A percentile compares a stretch with the other conserved stretches of the same genome.
phyloP scores from a whole-genome alignment of 768 basidiomycete genomes.

The Coprinopsis marcescibilis region DNA sequence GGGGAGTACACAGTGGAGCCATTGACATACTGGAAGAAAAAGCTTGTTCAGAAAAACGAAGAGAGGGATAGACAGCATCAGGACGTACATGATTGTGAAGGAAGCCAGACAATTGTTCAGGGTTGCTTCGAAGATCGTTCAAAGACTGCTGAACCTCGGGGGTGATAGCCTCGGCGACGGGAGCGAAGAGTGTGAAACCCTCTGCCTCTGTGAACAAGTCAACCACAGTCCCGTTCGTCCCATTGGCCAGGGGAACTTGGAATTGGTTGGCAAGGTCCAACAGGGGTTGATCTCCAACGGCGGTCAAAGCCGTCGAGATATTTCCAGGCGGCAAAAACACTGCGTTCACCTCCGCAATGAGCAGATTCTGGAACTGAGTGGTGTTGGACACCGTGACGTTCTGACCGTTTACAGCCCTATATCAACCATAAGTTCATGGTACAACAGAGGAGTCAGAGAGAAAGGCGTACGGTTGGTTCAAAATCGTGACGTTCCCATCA shows the following conservation, averaged over 20 bases:
- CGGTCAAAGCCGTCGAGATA: slow-evolving; percentile 34
- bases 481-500: slow-evolving; percentile 28
- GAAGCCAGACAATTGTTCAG: slow-evolving; percentile 37
- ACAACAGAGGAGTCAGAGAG: neutral
- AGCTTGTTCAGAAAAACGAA: neutral
- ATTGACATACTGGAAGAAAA: slow-evolving; percentile 49
- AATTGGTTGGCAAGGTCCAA: slow-evolving; percentile 23
- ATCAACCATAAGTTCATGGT: too few species aligned
- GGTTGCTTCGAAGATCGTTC: slow-evolving; percentile 35
- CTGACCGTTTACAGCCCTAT: slow-evolving; percentile 11
- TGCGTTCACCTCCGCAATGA: slow-evolving; percentile 43
- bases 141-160: slow-evolving; percentile 58
- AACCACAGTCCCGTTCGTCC: too few species aligned
- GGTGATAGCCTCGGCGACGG: too few species aligned
- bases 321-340: slow-evolving; percentile 50
- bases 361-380: slow-evolving; percentile 32
- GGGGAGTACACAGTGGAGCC: slow-evolving; percentile 64
- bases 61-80: neutral
- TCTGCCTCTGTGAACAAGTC: too few species aligned
- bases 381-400: slow-evolving; percentile 31
- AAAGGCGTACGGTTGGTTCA: slow-evolving; percentile 43
- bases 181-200: slow-evolving; percentile 62
- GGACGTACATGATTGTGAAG: slow-evolving; percentile 56
- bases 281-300: slow-evolving; percentile 39
- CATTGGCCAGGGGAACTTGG: slow-evolving; percentile 21